Base-by-base conservation (phyloP, 495 filamentous ascomycete species). In the Clavariopsis aquatica region DNA sequence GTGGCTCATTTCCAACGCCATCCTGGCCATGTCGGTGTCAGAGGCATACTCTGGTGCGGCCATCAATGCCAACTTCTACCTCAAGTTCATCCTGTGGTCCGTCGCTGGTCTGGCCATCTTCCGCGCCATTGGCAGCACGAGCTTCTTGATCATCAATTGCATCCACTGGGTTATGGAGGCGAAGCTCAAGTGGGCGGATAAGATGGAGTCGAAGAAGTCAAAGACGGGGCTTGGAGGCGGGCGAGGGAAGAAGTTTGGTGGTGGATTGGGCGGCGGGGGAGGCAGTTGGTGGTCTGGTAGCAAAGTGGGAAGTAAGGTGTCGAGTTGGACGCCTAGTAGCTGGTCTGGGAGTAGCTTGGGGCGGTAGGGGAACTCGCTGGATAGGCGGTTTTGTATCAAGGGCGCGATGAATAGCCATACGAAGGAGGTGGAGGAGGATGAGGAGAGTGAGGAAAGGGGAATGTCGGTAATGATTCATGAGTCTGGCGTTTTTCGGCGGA, bases 1-100 rank as follows among this genome's bases (percentile, higher is more conserved):
- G 31, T 99, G 95, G 95, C 91, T 99, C 87, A 78, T 94, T 5
- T 84, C 87, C 49, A 99, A 99, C 73, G 89, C 91, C 13, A 83
- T 96, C 64, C 83, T 99, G 10, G 92, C 89, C 63, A 98, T 99
- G 95, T 85, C 87, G 7, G 89, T 98, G 0, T 87, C 83, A n/a
- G 93, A 98, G 77, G 85, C 89, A 15, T 98, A 97, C 75, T 83
- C 82, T 19, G 74, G 81, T 41, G 81, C 79, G 0, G 81, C 84
- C 41, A 86, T 96, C 56, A 86, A 83, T 0, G 78, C 81, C 61
- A 99, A 99, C 75, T 87, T 91, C 74, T 99, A 99, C 75, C 84
- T 98, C 27, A 86, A 87, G 29, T 92, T 96, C 71, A 89, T 98
- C 70, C 82, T 99, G 6, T 99, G 95, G 95, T 77, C 85, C 28